Evolutionary conservation across 2,329 filamentous ascomycete species (phyloP), one percentile per base, ranked within the genome.

Genomic region (Neocatenulostroma microsporum): DNA sequence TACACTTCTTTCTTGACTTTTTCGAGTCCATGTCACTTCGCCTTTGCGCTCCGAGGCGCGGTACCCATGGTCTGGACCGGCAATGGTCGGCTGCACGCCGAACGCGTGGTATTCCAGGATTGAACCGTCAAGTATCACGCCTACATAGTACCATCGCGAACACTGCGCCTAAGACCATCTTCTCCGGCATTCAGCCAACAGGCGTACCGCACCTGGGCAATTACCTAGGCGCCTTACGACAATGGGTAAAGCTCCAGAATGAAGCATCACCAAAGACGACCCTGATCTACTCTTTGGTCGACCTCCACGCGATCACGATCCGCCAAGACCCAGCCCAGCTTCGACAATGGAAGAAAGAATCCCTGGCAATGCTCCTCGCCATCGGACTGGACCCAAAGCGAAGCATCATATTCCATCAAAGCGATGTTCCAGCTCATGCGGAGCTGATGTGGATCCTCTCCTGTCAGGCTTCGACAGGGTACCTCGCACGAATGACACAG

Each of bases 391-490:
- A 89, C 58, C 84, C 86, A 1, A 69, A 77, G n/a, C 74, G 78
- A 42, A 84, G 77, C 42, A 80, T 74, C 5, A 67, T 98, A 12
- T 98, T 96, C 60, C 80, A 81, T 54, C 88, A 95, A 62, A 50
- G 50, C 32, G 46, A 52, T 39, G 54, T 88, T 2, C 70, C 78
- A 13, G 79, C 80, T 30, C 91, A 96, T 63, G 68, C 83, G 3
- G 88, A 96, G 62, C 72, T 98, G 46, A 94, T 94, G 84, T 98
- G 91, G 91, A 87, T 96, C 55, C 66, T 98, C 44, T 89, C 85
- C 56, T 95, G 88, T 48, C 83, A 84, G 35, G 84, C 91, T 17
- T 89, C 84, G 4, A 87, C 91, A 62, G 91, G 91, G 25, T 94
- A 94, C 62, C 68, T 98, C n/a, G 82, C 82, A 8, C 74, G 91